Evolutionary conservation across 305 asterid genomes (phyloP).

Genomic region (Ajuga reptans): DNA sequence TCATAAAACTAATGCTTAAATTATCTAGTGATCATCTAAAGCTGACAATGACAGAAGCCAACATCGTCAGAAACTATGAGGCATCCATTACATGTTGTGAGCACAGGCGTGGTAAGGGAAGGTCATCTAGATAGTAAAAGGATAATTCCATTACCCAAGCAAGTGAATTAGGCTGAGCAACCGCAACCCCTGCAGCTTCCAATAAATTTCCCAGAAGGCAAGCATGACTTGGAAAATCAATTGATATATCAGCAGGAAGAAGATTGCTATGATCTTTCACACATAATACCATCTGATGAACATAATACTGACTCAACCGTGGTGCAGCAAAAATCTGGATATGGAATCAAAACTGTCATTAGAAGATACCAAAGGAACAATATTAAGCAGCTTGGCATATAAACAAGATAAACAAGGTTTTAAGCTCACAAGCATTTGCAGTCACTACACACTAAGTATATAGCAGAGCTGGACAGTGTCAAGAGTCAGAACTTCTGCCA

Average conservation of each 20-base stretch:
- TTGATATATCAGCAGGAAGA: constrained; percentile 62
- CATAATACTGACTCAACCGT: constrained; percentile 50
- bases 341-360: constrained; percentile 19
- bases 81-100: neutral
- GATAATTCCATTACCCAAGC: constrained; percentile 52
- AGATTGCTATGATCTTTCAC: constrained; percentile 53
- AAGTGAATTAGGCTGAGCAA: constrained; percentile 58
- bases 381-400: neutral
- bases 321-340: constrained; percentile 70
- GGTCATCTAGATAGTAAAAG: neutral
- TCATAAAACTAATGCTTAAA: constrained; percentile 10
- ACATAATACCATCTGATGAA: constrained; percentile 64
- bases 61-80: constrained; percentile 11
- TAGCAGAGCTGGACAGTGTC: neutral
- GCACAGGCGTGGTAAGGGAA: constrained; percentile 1
- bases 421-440: neutral
- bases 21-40: neutral
- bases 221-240: constrained; percentile 78
- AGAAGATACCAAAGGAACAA: neutral
- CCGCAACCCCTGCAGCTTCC: constrained; percentile 70
- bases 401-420: constrained; percentile 7
- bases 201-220: constrained; percentile 78
- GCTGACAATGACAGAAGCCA: neutral
- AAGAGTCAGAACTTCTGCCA: constrained; percentile 3
- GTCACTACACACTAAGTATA: neutral